phyloP scores from a whole-genome alignment of 2,329 filamentous ascomycete species.

The Aureobasidium sp. region DNA sequence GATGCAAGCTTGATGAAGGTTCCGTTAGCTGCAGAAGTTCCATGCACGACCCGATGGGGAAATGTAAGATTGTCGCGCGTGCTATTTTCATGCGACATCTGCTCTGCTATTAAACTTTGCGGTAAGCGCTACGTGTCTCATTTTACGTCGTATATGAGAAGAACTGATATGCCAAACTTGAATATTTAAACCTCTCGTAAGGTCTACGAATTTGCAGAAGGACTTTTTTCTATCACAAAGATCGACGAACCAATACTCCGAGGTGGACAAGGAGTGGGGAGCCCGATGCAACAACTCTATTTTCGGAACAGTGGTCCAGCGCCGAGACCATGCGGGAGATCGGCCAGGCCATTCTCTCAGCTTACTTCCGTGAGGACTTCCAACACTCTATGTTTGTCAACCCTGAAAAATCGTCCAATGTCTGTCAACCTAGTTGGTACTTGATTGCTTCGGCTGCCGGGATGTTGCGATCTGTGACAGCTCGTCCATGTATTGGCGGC shows the following conservation, averaged over 20 bases:
- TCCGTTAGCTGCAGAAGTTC: conserved; percentile 6
- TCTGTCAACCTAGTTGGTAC: conserved; percentile 10
- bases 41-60: background rate
- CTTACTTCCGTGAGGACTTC: conserved; percentile 4
- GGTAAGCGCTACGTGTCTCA: background rate
- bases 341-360: conserved; percentile 5
- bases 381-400: background rate
- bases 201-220: background rate
- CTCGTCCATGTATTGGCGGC: conserved; percentile 11
- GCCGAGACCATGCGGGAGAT: background rate
- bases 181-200: background rate
- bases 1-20: background rate
- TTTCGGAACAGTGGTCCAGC: background rate
- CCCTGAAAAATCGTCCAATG: background rate
- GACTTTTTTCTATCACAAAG: background rate
- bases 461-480: conserved; percentile 1
- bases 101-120: background rate
- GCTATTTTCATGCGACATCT: background rate
- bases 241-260: background rate
- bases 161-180: too few species aligned
- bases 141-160: background rate
- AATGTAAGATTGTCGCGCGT: background rate
- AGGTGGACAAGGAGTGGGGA: background rate
- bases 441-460: conserved; percentile 10
- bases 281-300: background rate